phyloP scores from a whole-genome alignment of 345 rosid genomes.

The Populus euphratica region DNA sequence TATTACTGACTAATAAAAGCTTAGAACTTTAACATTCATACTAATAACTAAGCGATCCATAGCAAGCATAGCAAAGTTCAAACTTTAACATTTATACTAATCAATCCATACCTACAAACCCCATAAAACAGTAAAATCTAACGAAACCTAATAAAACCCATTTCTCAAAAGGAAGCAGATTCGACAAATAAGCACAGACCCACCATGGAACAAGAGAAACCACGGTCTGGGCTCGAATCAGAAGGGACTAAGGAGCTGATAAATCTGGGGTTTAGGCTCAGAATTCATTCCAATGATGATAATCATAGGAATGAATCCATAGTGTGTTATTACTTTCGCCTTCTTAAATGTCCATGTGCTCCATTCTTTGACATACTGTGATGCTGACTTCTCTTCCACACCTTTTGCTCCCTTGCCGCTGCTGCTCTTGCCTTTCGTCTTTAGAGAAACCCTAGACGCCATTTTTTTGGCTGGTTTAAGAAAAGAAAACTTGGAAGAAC shows the following conservation, averaged over 20 bases:
- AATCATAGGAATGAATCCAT: conserved; percentile 87
- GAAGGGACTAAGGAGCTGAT: conserved; percentile 85
- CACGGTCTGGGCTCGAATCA: conserved; percentile 23
- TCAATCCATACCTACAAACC: not conserved
- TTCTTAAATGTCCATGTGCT: conserved; percentile 80
- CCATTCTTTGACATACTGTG: conserved; percentile 74
- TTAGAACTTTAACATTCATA: not conserved
- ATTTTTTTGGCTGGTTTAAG: conserved; percentile 6
- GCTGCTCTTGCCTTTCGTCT: conserved; percentile 43
- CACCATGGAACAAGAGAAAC: conserved; percentile 11
- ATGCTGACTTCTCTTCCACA: conserved; percentile 39
- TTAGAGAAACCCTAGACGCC: conserved; percentile 51
- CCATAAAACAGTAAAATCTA: conserved; percentile 7
- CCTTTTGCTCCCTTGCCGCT: conserved; percentile 45
- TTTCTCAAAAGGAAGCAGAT: conserved; percentile 8
- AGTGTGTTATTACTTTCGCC: conserved; percentile 84
- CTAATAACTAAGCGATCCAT: not conserved
- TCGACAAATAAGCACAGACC: conserved; percentile 36
- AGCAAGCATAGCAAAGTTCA: not conserved
- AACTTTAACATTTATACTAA: not conserved
- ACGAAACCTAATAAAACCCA: conserved; percentile 5
- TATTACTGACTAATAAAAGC: not conserved
- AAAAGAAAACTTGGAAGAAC: not conserved
- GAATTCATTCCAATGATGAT: conserved; percentile 92
- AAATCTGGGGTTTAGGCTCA: conserved; percentile 84